These are phyloP conservation scores for Geotrichum klebahnii DNA, from an alignment of 1,139 yeast genomes.

Conservation along the genomic window DNA sequence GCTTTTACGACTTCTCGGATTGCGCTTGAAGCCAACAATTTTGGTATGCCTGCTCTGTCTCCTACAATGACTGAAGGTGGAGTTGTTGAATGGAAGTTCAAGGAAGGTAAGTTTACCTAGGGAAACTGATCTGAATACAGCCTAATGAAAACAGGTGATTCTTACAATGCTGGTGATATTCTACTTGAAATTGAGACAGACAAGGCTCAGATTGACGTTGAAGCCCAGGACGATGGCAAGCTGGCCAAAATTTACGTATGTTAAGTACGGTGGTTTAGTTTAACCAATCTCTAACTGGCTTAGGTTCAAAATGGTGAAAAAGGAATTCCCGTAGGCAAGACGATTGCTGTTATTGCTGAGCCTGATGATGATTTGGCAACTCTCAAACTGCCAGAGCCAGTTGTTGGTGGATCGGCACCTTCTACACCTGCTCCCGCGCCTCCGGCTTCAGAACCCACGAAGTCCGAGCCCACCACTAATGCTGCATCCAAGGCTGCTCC, in stretches of 20 bases:
- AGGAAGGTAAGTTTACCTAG: conserved; percentile 50
- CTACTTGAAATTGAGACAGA: conserved; percentile 87
- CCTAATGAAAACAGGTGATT: conserved; percentile 41
- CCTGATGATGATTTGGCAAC: conserved; percentile 72
- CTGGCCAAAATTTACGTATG: conserved; percentile 67
- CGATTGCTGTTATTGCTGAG: conserved; percentile 86
- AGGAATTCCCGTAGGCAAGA: conserved; percentile 78
- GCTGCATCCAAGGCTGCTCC: conserved; percentile 25
- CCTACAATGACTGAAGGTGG: conserved; percentile 99
- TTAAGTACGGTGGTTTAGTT: neutral
- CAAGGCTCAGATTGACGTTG: conserved; percentile 89
- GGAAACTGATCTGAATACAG: neutral
- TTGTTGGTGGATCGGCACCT: conserved; percentile 28
- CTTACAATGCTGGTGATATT: conserved; percentile 79
- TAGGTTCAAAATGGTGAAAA: conserved; percentile 59
- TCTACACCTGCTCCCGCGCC: conserved; percentile 17
- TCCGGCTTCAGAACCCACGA: conserved; percentile 19
- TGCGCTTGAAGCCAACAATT: conserved; percentile 49
- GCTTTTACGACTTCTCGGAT: conserved; percentile 11
- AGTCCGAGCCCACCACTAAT: conserved; percentile 17
- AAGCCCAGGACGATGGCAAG: conserved; percentile 88
- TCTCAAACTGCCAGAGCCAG: conserved; percentile 56
- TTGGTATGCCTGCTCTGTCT: conserved; percentile 97
- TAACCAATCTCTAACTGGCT: neutral
- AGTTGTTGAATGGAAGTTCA: conserved; percentile 87